Base-by-base conservation (phyloP, 768 basidiomycete genomes). In the Tylopilus cervinicoccineus region DNA sequence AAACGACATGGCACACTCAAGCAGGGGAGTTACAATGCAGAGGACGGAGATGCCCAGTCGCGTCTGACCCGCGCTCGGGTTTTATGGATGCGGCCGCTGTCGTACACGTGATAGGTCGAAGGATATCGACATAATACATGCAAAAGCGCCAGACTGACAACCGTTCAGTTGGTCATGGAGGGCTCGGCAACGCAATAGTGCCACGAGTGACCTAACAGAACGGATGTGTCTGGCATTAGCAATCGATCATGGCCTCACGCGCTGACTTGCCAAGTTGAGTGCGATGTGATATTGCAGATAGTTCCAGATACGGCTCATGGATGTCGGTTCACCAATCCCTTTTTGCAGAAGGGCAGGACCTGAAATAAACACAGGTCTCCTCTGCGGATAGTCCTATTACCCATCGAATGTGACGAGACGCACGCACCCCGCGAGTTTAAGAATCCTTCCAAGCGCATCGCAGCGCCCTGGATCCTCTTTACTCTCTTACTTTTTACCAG, bases 1-100 rank as follows among this genome's bases (percentile, higher is more conserved):
- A 22, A 59, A 29, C 2, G 50, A 45, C 63, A 67, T 67, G 39
- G n/a, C 22, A 38, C 24, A 7, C n/a, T 13, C 32, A 13, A 19
- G 23, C 26, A 4, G 19, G 24, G 34, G 49, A 34, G 1, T 22
- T 47, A 31, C 20, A 17, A 27, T 40, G 38, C 28, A 33, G 38
- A 34, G 13, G n/a, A 24, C 24, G 11, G 24, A n/a, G 39, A 33
- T 43, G 29, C n/a, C 7, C 10, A 38, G 27, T 38, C 13, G n/a
- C 26, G 29, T n/a, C 27, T n/a, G 19, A 11, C 16, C 6, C 6
- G 6, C 6, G 0, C 11, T 6, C 4, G n/a, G 23, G 12, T 24
- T 52, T 60, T 60, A 60, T 58, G 43, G 47, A 39, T 43, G 16
- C n/a, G 29, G 20, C 14, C 2, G 1, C 33, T 45, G n/a, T 45